A percentile compares a stretch with the other conserved stretches of the same genome.
phyloP scores from a whole-genome alignment of 2,329 filamentous ascomycete species.

The Aspergillus pseudoviridinutans region DNA sequence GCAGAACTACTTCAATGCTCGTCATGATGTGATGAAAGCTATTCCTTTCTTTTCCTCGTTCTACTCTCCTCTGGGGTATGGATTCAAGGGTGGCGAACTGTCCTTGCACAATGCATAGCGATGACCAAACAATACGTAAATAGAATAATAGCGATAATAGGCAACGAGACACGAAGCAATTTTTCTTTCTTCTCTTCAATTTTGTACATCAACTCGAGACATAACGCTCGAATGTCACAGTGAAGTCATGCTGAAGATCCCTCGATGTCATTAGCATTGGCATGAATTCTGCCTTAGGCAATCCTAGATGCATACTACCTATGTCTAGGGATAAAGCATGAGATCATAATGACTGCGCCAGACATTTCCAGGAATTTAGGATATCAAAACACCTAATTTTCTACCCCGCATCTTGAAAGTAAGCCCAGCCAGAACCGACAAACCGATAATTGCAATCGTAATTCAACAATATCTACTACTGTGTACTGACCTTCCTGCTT shows the following conservation, averaged over 20 bases:
- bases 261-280: background rate
- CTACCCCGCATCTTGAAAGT: background rate
- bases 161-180: constrained; percentile 4
- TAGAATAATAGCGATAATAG: background rate
- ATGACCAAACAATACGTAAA: background rate
- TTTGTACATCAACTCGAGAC: background rate
- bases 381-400: background rate
- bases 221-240: background rate
- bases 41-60: background rate
- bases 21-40: background rate
- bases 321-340: background rate
- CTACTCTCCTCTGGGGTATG: background rate
- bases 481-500: no score
- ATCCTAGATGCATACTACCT: background rate
- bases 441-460: background rate
- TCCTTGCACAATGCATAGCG: background rate
- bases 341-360: background rate
- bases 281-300: background rate
- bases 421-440: no score
- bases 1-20: background rate
- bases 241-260: background rate
- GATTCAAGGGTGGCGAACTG: background rate
- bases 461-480: background rate
- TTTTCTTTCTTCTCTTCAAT: background rate
- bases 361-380: background rate